Evolutionary conservation across 2,329 filamentous ascomycete genomes (phyloP).

Genomic region (Colletotrichum incanum): DNA sequence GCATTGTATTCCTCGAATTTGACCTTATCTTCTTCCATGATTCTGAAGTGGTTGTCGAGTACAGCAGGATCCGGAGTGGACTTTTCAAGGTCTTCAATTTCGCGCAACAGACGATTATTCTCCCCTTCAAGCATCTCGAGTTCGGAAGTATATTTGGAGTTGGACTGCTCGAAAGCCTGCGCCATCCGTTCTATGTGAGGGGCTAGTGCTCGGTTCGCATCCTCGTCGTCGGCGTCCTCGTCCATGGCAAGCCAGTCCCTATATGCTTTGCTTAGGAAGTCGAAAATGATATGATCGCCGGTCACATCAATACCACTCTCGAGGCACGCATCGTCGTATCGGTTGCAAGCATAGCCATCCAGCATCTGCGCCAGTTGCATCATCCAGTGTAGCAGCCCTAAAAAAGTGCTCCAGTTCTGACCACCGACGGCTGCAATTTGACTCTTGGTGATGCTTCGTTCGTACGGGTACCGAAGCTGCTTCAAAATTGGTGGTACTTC

Average conservation of each 20-base stretch:
- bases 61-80: slow-evolving; percentile 86
- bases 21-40: slow-evolving; percentile 92
- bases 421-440: slow-evolving; percentile 95
- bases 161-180: slow-evolving; percentile 86
- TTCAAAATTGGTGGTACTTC: slow-evolving; percentile 95
- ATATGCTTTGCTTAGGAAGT: slow-evolving; percentile 92
- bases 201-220: slow-evolving; percentile 82
- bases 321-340: slow-evolving; percentile 91
- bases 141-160: slow-evolving; percentile 87
- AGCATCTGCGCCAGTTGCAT: slow-evolving; percentile 98
- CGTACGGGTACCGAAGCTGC: slow-evolving; percentile 94
- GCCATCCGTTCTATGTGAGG: slow-evolving; percentile 94
- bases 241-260: slow-evolving; percentile 95
- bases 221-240: slow-evolving; percentile 89
- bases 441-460: slow-evolving; percentile 96
- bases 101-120: slow-evolving; percentile 83
- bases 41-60: slow-evolving; percentile 90
- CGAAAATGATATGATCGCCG: slow-evolving; percentile 93
- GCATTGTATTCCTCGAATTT: slow-evolving; percentile 98
- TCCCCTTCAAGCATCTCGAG: slow-evolving; percentile 90
- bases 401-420: slow-evolving; percentile 96
- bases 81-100: slow-evolving; percentile 92
- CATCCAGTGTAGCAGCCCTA: slow-evolving; percentile 97
- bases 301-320: slow-evolving; percentile 90
- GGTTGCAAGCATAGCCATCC: slow-evolving; percentile 82